phyloP scores from a whole-genome alignment of 345 rosid genomes.

The Linum usitatissimum region DNA sequence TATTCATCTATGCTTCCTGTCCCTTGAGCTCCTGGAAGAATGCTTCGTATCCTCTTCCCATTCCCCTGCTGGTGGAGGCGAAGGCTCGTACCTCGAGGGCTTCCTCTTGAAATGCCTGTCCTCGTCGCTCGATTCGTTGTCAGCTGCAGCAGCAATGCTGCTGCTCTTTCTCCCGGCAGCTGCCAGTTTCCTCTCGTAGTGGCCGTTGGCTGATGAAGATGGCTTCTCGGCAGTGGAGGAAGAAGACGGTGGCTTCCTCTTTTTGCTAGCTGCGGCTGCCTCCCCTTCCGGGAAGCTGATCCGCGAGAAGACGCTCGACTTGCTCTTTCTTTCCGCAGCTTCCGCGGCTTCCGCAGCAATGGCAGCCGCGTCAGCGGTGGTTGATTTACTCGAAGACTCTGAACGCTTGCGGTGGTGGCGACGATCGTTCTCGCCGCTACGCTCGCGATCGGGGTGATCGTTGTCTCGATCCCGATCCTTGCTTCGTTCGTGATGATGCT shows the following conservation, averaged over 20 bases:
- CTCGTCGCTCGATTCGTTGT: constrained; percentile 81
- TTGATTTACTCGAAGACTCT: constrained; percentile 28
- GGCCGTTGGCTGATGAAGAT: constrained; percentile 32
- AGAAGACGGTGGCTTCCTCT: constrained; percentile 43
- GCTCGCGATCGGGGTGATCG: neutral
- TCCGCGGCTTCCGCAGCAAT: constrained; percentile 14
- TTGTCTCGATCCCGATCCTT: neutral
- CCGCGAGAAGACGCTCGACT: constrained; percentile 84
- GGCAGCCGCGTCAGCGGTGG: constrained; percentile 15
- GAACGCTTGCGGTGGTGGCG: constrained; percentile 32
- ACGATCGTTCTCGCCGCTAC: neutral
- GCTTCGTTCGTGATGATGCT: constrained; percentile 1
- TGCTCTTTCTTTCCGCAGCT: constrained; percentile 33
- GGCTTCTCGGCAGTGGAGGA: constrained; percentile 19
- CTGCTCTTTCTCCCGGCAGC: constrained; percentile 21
- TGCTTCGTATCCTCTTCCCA: constrained; percentile 36
- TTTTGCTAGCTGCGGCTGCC: constrained; percentile 24
- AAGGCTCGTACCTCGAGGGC: constrained; percentile 66
- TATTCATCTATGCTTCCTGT: constrained; percentile 27
- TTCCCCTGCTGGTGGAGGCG: constrained; percentile 36
- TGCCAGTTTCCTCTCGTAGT: constrained; percentile 34
- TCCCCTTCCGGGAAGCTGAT: constrained; percentile 79
- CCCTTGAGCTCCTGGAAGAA: constrained; percentile 24
- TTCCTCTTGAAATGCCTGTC: constrained; percentile 92
- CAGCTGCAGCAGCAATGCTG: constrained; percentile 24